Base-by-base conservation (phyloP, 179 eudicot genomes). In the Pouteria campechiana region DNA sequence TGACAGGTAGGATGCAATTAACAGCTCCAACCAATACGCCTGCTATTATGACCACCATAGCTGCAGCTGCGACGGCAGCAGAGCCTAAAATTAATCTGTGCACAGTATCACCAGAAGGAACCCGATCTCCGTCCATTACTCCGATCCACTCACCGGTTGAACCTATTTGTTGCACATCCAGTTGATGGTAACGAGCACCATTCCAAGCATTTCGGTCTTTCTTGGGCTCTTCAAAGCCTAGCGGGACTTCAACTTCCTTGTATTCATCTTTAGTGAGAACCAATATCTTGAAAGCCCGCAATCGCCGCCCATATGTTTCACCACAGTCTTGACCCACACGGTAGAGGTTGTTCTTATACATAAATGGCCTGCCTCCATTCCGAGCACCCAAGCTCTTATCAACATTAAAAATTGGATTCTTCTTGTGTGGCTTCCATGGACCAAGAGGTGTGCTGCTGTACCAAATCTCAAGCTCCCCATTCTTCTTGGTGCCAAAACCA, bases 381-480 rank as follows among this genome's bases (percentile, higher is more conserved):
- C 96, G 70, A 37, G 94, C 82, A 20, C 94, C 94, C 44, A 44
- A 50, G 60, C 74, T 75, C 52, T 58, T 78, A 44, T 69, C 68
- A 8, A 55, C 46, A 58, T 75, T 80, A 46, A 70, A 61, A 28
- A 82, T 64, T 7, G 98, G 94, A 62, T 86, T 90, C 42, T 69
- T 73, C 64, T 64, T 82, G 50, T 90, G 98, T 27, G 87, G 76
- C 51, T 45, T 81, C 94, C 94, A 90, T 3, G 98, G 96, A 37
- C 98, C 98, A 8, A 79, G 66, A 9, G 96, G 98, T 9, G 98
- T 76, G 54, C 50, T 68, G 48, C 98, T 76, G 60, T 76, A 61
- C 96, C 96, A 90, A 52, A 90, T 90, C 60, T 82, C 94, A 5
- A 90, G 84, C 50, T 73, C 82, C 10, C 94, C 95, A 40, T 84